Base-by-base conservation (phyloP, 768 basidiomycete species). In the Boletus fagicola region DNA sequence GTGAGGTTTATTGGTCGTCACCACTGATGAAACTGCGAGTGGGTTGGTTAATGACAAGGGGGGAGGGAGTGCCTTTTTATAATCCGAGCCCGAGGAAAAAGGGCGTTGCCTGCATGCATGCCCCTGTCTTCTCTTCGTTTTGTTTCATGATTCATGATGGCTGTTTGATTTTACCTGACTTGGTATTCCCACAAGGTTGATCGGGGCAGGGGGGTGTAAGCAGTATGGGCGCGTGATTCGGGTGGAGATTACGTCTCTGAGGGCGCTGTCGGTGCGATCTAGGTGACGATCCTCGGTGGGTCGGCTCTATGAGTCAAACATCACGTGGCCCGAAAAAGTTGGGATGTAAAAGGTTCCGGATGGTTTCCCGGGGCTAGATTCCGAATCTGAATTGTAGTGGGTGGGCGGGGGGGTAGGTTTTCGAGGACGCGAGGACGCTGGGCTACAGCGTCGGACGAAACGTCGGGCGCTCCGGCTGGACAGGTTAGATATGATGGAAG, bases 181-280 rank as follows among this genome's bases (percentile, higher is more conserved):
- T 51, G 18, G 50, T 26, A 38, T 39, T 48, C 40, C 56, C 57
- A 50, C 45, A 42, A 59, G 55, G 59, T 45, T 35, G 63, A 70
- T 63, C 55, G 63, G 58, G 68, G 54, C 51, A 40, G 31, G 55
- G 50, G 58, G 57, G 44, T 42, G 47, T 26, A 26, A n/a, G n/a
- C n/a, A n/a, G 36, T 46, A 35, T 44, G 18, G 31, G n/a, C 28
- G 35, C 22, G 24, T 50, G 49, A 47, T 12, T n/a, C n/a, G 47
- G 22, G 22, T 20, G 11, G 12, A 26, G n/a, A 55, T 64, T 61
- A 65, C 58, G 62, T 65, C 59, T 56, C 28, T n/a, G 42, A 49
- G 26, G 6, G 56, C 11, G 24, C 43, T 50, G 56, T 42, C 26
- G 31, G 35, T 12, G 22, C 22, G 35, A 42, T 30, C 31, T 38